phyloP scores from a whole-genome alignment of 441 rosid species.

The Gossypium davidsonii region DNA sequence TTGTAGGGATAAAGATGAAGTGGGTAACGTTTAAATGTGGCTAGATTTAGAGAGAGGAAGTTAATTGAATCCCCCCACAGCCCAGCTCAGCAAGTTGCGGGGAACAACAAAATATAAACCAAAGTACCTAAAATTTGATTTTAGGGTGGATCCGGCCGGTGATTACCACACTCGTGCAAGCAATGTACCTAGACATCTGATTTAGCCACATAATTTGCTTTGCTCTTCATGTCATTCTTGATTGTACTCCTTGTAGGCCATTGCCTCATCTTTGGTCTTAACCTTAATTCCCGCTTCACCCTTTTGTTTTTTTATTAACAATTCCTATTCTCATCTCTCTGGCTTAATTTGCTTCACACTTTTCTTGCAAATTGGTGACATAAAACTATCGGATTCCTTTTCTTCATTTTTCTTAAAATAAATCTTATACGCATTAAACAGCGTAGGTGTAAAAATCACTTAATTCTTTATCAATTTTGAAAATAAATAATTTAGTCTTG shows the following conservation, averaged over 20 bases:
- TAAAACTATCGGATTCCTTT: no score
- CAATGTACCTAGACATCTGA: constrained; percentile 33
- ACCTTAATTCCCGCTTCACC: constrained; percentile 11
- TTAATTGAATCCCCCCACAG: neutral
- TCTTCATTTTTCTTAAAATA: no score
- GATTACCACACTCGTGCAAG: constrained; percentile 20
- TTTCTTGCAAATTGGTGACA: constrained; percentile 5
- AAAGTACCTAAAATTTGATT: constrained; percentile 17
- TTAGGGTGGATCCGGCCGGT: constrained; percentile 7
- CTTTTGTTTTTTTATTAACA: no score
- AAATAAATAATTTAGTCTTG: no score
- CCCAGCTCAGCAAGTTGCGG: constrained; percentile 18
- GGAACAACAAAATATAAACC: constrained; percentile 17
- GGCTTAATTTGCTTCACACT: neutral
- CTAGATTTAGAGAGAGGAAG: constrained; percentile 8
- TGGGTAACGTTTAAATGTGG: constrained; percentile 17
- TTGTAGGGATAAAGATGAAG: constrained; percentile 24
- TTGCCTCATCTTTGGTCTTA: neutral
- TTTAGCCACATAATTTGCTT: constrained; percentile 10
- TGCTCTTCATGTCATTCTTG: constrained; percentile 15
- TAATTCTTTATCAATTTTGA: no score
- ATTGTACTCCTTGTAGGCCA: constrained; percentile 23
- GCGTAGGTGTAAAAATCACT: no score
- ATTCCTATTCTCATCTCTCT: neutral
- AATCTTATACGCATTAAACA: no score